Evolutionary conservation across 768 basidiomycete genomes (phyloP), one percentile per base, ranked within the genome.

Genomic region (Boletales sp.): DNA sequence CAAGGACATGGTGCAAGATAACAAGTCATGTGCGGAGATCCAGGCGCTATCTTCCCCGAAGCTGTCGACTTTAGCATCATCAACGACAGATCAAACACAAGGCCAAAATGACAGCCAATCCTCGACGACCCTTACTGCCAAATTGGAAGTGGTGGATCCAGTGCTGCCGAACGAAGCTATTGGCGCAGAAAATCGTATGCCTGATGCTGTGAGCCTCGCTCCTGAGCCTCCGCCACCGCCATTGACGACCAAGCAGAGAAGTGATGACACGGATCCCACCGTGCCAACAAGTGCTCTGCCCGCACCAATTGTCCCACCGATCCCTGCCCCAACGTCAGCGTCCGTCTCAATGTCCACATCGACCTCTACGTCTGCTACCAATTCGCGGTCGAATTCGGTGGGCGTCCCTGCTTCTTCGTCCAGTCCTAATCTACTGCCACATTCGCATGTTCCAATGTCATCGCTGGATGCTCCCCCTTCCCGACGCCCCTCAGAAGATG

Each of bases 401-500:
- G 49, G 63, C 14, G n/a, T 54, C 13, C 36, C 54, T 43, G 12
- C 24, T 43, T 49, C 52, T 29, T 18, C 51, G 1, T n/a, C 46
- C 10, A 60, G 43, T 48, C 14, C 19, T 8, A 51, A 40, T 43
- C 31, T 36, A 10, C n/a, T 35, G 2, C 34, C 30, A 13, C 40
- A 55, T n/a, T 14, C 47, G 13, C 44, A 44, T 13, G 4, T 44
- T 5, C 15, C 41, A 8, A 19, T 48, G 29, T 37, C 47, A 31
- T 53, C 55, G 30, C 53, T 56, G 13, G 56, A 17, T 15, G 32
- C 54, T 9, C 47, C 54, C 36, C 19, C 53, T 39, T 51, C 68
- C 8, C 64, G 64, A n/a, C 63, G 66, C 9, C 59, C 64, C 0
- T 72, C 76, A 6, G 80, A 81, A 59, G 80, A 81, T 37, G 79